Evolutionary conservation across 2,329 filamentous ascomycete species (phyloP).

Genomic region (Verticillium nubilum): DNA sequence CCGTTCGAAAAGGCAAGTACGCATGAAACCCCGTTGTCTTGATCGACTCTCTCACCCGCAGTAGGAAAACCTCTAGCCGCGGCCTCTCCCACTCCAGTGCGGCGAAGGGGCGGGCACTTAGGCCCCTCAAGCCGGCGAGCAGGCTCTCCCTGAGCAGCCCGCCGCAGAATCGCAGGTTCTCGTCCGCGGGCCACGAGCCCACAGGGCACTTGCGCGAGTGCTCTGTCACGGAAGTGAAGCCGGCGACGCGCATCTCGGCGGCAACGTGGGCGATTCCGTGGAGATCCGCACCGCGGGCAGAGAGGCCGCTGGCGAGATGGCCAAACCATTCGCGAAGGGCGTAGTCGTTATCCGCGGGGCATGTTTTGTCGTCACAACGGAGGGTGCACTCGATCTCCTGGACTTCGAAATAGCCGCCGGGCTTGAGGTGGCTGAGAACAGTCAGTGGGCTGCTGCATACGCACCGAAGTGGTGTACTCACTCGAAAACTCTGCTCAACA

Average conservation of each 20-base stretch:
- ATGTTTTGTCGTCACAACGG: slow-evolving; percentile 38
- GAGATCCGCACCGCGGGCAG: slow-evolving; percentile 34
- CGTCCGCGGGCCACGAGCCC: slow-evolving; percentile 39
- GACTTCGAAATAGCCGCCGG: slow-evolving; percentile 45
- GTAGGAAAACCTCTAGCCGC: slow-evolving; percentile 37
- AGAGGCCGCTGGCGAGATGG: slow-evolving; percentile 34
- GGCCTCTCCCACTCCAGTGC: slow-evolving; percentile 32
- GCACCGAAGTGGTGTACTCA: slow-evolving; percentile 16
- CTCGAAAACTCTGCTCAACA: slow-evolving; percentile 38
- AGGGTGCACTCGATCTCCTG: slow-evolving; percentile 38
- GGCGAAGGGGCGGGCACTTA: slow-evolving; percentile 31
- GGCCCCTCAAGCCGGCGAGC: slow-evolving; percentile 32
- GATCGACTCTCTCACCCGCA: slow-evolving; percentile 34
- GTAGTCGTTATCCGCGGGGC: slow-evolving; percentile 31
- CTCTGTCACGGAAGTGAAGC: slow-evolving; percentile 34
- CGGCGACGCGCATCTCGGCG: slow-evolving; percentile 29
- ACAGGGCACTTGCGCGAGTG: slow-evolving; percentile 41
- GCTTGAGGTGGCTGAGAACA: slow-evolving; percentile 33
- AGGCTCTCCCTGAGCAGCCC: slow-evolving; percentile 37
- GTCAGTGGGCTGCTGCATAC: neutral
- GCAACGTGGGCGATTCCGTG: slow-evolving; percentile 30
- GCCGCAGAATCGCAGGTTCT: slow-evolving; percentile 31
- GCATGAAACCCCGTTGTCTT: slow-evolving; percentile 28
- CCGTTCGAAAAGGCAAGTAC: slow-evolving; percentile 33
- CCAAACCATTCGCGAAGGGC: slow-evolving; percentile 40